These are phyloP conservation scores for Coemansia furcata DNA, from an alignment of 192 early-diverging fungal species.

Conservation along the genomic window DNA sequence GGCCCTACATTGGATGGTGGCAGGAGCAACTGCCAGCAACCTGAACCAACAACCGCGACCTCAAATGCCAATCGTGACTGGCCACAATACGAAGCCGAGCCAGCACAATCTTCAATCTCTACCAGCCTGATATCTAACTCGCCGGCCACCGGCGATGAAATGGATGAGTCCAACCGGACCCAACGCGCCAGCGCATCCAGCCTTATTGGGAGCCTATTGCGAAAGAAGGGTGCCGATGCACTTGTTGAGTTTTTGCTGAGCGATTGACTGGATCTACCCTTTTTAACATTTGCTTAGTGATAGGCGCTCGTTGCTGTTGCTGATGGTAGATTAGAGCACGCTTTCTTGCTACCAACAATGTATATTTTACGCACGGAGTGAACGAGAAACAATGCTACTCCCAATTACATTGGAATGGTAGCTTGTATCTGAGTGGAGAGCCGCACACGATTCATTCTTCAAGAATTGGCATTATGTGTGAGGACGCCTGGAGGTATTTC, in stretches of 20 bases:
- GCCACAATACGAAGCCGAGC: not conserved
- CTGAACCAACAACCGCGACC: not conserved
- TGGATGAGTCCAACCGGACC: not conserved
- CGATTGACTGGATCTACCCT: constrained; percentile 3
- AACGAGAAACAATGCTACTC: too few relatives aligned
- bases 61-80: not conserved
- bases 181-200: not conserved
- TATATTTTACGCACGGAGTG: too few relatives aligned
- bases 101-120: not conserved
- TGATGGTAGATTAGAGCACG: too few relatives aligned
- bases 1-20: not conserved
- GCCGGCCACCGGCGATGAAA: not conserved
- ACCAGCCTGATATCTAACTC: not conserved
- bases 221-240: constrained; percentile 23
- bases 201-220: constrained; percentile 18
- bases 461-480: too few relatives aligned
- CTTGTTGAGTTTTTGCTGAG: constrained; percentile 32
- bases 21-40: not conserved
- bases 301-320: too few relatives aligned
- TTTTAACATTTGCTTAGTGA: not conserved
- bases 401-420: too few relatives aligned
- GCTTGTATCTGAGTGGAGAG: too few relatives aligned
- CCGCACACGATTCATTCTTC: too few relatives aligned
- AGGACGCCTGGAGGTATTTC: too few relatives aligned
- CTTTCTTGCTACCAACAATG: too few relatives aligned